Evolutionary conservation across 2,329 filamentous ascomycete species (phyloP), one percentile per base, ranked within the genome.

Genomic region (Myriosclerotinia curreyana): DNA sequence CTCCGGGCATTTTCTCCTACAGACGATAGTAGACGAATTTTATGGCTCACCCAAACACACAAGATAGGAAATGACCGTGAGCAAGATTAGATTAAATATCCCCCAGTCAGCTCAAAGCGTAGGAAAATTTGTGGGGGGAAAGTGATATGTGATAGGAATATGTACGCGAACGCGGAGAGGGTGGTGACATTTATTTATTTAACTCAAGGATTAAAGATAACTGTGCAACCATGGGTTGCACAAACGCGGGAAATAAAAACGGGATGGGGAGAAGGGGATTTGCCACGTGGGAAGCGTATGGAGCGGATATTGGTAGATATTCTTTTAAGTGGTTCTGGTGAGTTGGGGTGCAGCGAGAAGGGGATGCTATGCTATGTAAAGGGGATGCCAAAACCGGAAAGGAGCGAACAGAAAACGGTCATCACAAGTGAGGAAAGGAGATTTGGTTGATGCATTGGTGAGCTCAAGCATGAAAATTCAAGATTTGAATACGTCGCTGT

Each of bases 211-310:
- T 34, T 17, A 7, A 20, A 58, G 55, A 59, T 59, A 48, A 48
- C 14, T 59, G 55, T 59, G 20, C 31, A 36, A 59, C 55, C 55
- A 48, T 25, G n/a, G n/a, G 42, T 48, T 59, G 25, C 55, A 36
- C 42, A 48, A 20, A 6, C 28, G 20, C 28, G 42, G n/a, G 42
- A 59, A 38, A 36, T 38, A 14, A 22, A 22, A 31, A 59, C 42
- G 42, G 42, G 55, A 12, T 28, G 31, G 20, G 55, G 20, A 36
- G n/a, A n/a, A n/a, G n/a, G 44, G 44, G 42, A 20, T 4, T 48
- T 36, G 55, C 55, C 42, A 59, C 55, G 42, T 59, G 42, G 55
- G 20, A 22, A 9, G 25, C n/a, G 17, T n/a, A 25, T n/a, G 22
- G 9, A 31, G 22, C 20, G 28, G 15, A 48, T 14, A 31, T 12